These are phyloP conservation scores for Phytophthora ramorum DNA, from an alignment of 352 stramenopile species.

Conservation along the genomic window DNA sequence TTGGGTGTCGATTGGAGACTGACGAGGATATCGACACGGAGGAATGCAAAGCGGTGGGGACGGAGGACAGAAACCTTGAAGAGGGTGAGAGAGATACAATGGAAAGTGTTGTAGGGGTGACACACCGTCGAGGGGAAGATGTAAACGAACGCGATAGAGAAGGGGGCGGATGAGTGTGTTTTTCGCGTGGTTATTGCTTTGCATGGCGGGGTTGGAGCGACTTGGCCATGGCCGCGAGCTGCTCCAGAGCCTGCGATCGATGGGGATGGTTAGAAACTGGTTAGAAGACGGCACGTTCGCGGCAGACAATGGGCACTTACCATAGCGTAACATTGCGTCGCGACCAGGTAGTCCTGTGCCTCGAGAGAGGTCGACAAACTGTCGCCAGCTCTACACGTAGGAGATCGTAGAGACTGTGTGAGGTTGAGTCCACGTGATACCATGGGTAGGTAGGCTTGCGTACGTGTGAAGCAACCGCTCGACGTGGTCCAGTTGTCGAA, in stretches of 20 bases:
- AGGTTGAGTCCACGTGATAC: background rate
- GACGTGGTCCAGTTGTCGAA: constrained; percentile 15
- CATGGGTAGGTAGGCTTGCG: background rate
- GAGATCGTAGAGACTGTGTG: background rate
- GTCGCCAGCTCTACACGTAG: constrained; percentile 2
- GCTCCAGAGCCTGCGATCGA: background rate
- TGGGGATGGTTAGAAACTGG: background rate
- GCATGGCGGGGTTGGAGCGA: background rate
- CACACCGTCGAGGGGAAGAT: background rate
- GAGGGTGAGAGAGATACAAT: background rate
- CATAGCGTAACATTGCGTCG: constrained; percentile 6
- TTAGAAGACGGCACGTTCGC: too few species aligned
- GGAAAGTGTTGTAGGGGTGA: background rate
- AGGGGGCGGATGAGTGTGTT: background rate
- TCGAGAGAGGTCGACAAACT: constrained; percentile 2
- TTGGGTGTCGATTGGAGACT: background rate
- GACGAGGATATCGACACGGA: background rate
- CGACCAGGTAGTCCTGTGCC: background rate
- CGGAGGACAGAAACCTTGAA: background rate
- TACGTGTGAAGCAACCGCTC: constrained; percentile 12
- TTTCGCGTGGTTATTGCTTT: background rate
- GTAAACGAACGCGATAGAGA: background rate
- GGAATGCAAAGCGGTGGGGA: background rate
- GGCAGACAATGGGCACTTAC: background rate
- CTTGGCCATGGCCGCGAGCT: background rate